These are phyloP conservation scores for Kregervanrija fluxuum DNA, from an alignment of 805 yeast species.

Conservation along the genomic window DNA sequence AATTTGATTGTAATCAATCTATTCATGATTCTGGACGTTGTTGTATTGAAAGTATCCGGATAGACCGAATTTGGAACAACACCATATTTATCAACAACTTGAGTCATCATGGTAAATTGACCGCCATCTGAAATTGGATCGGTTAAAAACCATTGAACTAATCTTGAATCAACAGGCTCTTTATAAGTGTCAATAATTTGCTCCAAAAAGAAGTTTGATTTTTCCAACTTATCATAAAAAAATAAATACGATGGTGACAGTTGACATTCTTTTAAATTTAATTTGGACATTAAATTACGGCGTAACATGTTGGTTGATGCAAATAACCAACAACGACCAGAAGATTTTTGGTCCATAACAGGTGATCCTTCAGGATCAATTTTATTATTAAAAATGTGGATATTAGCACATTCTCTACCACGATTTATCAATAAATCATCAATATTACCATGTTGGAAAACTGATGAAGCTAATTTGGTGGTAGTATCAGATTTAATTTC, in stretches of 20 bases:
- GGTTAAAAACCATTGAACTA: constrained; percentile 55
- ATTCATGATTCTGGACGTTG: constrained; percentile 48
- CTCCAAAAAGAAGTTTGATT: constrained; percentile 73
- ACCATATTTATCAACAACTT: constrained; percentile 74
- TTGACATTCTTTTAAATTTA: constrained; percentile 62
- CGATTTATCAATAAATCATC: constrained; percentile 34
- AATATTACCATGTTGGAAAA: constrained; percentile 30
- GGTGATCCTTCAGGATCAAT: constrained; percentile 52
- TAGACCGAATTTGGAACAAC: constrained; percentile 65
- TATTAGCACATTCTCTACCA: constrained; percentile 22
- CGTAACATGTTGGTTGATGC: constrained; percentile 75
- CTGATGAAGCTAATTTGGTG: constrained; percentile 27
- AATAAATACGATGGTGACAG: constrained; percentile 72
- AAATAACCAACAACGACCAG: constrained; percentile 88
- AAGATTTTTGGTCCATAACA: constrained; percentile 62
- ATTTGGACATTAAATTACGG: constrained; percentile 49
- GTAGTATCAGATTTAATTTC: constrained; percentile 21
- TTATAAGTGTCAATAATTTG: constrained; percentile 64
- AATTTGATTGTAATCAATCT: constrained; percentile 58
- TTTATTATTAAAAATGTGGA: constrained; percentile 34
- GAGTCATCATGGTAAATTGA: constrained; percentile 78
- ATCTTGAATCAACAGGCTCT: constrained; percentile 61
- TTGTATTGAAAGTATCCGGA: constrained; percentile 59
- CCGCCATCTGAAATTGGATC: constrained; percentile 82
- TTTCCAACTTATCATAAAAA: constrained; percentile 83